Evolutionary conservation across 108 stramenopile genomes (phyloP), one percentile per base, ranked within the genome.

Genomic region (Pseudonitzschia multistriata): DNA sequence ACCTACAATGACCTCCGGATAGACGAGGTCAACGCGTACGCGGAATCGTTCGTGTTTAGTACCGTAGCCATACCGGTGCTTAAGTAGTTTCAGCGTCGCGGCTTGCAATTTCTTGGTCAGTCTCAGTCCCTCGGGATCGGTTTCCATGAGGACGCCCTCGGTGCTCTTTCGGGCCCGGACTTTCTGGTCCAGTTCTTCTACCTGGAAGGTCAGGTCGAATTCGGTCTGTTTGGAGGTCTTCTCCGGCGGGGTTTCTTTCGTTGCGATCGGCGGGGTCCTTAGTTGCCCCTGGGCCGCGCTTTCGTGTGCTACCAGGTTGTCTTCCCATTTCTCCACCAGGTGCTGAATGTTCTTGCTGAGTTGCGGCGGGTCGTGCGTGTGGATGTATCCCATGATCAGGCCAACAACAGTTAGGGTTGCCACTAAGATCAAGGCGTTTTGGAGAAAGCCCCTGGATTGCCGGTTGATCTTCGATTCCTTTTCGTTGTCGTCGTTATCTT

Each of bases 81-180:
- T 50, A 0, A 93, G 71, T 10, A 93, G 54, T 62, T 81, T 55
- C 21, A 86, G 60, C 11, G 92, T 90, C 6, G 76, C 84, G 1
- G 86, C 72, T 70, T 93, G 89, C 53, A 93, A 67, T 59, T 78
- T 62, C 27, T 37, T 35, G 5, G 82, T 88, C 15, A 82, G 49
- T 37, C 79, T 61, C 0, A 85, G 72, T 13, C 81, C 75, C 29
- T 80, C 39, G 11, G 73, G 47, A 67, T 93, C 89, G 10, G 72
- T 74, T 69, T 93, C 92, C 86, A 93, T 88, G 31, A 93, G 83
- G 54, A 85, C 73, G 3, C 78, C 86, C 1, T 81, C 81, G 11
- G 73, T 71, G 2, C 7, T 17, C 68, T 93, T 93, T 13, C 87
- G 87, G 11, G 61, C 83, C 3, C 92, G 83, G 0, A 90, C 89